phyloP scores from a whole-genome alignment of 1,284 basidiomycete species.

The Trametes sp. region DNA sequence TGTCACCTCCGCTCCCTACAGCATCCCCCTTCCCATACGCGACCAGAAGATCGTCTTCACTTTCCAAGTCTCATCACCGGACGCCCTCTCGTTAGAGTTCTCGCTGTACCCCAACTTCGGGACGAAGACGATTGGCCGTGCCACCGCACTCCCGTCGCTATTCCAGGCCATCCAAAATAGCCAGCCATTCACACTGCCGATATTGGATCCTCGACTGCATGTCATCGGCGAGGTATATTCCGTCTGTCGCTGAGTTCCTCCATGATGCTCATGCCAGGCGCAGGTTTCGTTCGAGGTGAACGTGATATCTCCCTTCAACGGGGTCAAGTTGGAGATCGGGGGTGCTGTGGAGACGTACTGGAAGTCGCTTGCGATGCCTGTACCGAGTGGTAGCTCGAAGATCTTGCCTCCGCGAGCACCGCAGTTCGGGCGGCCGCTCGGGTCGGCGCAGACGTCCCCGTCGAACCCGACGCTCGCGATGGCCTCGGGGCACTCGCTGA shows the following conservation, averaged over 20 bases:
- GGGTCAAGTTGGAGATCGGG: constrained; percentile 94
- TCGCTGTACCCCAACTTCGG: constrained; percentile 98
- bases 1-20: constrained; percentile 87
- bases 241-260: constrained; percentile 8
- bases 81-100: constrained; percentile 87
- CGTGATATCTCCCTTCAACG: constrained; percentile 90
- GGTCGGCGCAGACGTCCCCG: constrained; percentile 73
- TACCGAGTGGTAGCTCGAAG: constrained; percentile 35
- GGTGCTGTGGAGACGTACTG: constrained; percentile 97
- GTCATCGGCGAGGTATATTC: constrained; percentile 87
- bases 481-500: constrained; percentile 63
- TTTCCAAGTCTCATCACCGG: constrained; percentile 85
- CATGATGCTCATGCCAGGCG: constrained; percentile 8
- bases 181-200: constrained; percentile 75
- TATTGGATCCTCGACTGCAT: constrained; percentile 93
- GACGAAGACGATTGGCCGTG: constrained; percentile 96
- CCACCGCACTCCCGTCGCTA: constrained; percentile 84
- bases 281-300: constrained; percentile 91
- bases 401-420: constrained; percentile 38
- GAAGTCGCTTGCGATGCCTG: constrained; percentile 82
- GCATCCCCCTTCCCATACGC: constrained; percentile 84
- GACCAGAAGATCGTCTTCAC: constrained; percentile 86
- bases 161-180: constrained; percentile 68
- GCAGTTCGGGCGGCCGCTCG: constrained; percentile 41
- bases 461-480: constrained; percentile 59